phyloP scores from a whole-genome alignment of 2,329 filamentous ascomycete genomes.

The Cladosporium cucumerinum region DNA sequence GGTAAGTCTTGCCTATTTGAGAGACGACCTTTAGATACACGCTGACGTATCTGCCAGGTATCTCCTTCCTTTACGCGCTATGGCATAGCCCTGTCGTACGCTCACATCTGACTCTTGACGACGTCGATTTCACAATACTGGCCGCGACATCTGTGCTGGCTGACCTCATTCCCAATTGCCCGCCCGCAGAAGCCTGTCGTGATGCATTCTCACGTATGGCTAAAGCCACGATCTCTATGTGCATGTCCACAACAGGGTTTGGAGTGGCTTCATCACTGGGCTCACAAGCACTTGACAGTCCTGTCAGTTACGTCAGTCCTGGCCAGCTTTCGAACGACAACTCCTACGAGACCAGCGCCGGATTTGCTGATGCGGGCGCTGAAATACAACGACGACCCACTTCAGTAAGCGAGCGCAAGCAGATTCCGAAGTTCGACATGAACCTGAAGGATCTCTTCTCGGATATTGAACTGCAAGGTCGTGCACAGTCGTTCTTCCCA shows the following conservation, averaged over 20 bases:
- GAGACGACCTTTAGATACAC: too few species aligned
- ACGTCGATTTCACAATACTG: conserved; percentile 95
- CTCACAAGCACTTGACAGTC: conserved; percentile 28
- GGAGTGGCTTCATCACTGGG: conserved; percentile 44
- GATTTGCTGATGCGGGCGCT: background rate
- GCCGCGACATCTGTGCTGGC: conserved; percentile 89
- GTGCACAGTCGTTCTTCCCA: conserved; percentile 4
- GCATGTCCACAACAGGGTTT: conserved; percentile 80
- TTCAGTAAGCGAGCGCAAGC: conserved; percentile 24
- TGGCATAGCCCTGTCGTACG: conserved; percentile 92
- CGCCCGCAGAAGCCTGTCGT: conserved; percentile 87
- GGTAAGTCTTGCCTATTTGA: conserved; percentile 51
- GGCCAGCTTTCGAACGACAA: conserved; percentile 12
- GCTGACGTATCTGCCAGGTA: conserved; percentile 45
- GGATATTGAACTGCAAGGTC: conserved; percentile 36
- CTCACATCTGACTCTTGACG: conserved; percentile 82
- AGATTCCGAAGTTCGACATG: conserved; percentile 56
- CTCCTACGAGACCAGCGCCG: background rate
- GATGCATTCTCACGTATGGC: conserved; percentile 94
- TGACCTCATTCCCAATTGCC: conserved; percentile 90
- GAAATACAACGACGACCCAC: background rate
- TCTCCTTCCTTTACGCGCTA: conserved; percentile 94
- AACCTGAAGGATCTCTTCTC: conserved; percentile 52
- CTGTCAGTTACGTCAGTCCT: conserved; percentile 28
- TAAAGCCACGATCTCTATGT: conserved; percentile 94